phyloP scores from a whole-genome alignment of 2,329 filamentous ascomycete genomes.

The Xenoacremonium recifei region DNA sequence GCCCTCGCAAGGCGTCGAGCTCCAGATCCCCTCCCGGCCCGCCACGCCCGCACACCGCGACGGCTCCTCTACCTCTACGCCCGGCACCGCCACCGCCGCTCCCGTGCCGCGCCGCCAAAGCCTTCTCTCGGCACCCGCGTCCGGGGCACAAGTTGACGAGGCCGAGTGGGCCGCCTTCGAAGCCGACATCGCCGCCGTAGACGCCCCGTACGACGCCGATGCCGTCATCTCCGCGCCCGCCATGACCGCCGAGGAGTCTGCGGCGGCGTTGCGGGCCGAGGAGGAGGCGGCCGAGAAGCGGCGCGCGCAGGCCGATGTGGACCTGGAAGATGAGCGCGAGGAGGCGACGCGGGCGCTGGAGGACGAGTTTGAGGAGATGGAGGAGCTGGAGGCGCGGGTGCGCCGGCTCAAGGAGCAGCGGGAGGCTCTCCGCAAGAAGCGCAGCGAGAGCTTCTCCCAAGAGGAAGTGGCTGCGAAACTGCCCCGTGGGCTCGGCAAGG shows the following conservation, averaged over 20 bases:
- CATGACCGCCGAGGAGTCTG: conserved; percentile 62
- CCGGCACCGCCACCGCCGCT: conserved; percentile 32
- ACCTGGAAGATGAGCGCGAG: conserved; percentile 67
- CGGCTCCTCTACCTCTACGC: conserved; percentile 42
- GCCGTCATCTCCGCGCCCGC: conserved; percentile 69
- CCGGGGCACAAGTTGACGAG: conserved; percentile 54
- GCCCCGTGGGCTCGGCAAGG: conserved; percentile 22
- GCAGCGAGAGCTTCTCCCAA: conserved; percentile 28
- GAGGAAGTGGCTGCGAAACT: conserved; percentile 23
- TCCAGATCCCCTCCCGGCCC: conserved; percentile 62
- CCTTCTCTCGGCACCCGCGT: conserved; percentile 17
- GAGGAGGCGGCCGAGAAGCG: conserved; percentile 51
- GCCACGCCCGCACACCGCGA: conserved; percentile 54
- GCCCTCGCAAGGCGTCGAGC: conserved; percentile 55
- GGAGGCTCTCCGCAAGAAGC: conserved; percentile 60
- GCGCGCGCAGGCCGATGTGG: conserved; percentile 53
- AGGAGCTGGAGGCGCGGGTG: conserved; percentile 71
- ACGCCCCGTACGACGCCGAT: conserved; percentile 37
- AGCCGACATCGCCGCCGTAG: conserved; percentile 65
- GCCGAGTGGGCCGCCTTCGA: conserved; percentile 87
- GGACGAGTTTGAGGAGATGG: conserved; percentile 81
- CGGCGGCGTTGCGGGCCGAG: conserved; percentile 48
- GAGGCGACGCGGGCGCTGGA: conserved; percentile 72
- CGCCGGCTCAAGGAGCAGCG: conserved; percentile 66
- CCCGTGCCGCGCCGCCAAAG: conserved; percentile 26